Base-by-base conservation (phyloP, 306 rosid genomes). In the Lupinus albus region DNA sequence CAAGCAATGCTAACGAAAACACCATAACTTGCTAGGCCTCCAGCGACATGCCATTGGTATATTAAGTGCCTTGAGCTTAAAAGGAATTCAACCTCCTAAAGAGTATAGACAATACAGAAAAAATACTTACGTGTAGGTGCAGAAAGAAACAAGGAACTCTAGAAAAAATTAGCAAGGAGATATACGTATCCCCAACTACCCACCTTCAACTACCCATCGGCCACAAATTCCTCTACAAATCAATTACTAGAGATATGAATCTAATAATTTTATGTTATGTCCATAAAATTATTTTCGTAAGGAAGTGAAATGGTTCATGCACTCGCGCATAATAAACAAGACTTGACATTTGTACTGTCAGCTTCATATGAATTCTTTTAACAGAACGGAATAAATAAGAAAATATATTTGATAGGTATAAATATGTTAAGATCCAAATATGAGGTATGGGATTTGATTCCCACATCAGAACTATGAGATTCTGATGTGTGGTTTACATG, bases 71-170 rank as follows among this genome's bases (percentile, higher is more conserved):
- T 4, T 59, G 11, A 47, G 5, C 49, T 17, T 47, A 18, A 60
- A 14, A 18, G 59, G 58, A 39, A 17, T 3, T 16, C 36, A 59
- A 48, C 10, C 4, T 18, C 47, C 39, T 58, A 3, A 11, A 46
- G 48, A 70, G 11, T n/a, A 30, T 57, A 46, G 67, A 71, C 15
- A 59, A 49, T 32, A 15, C 16, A 18, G 55, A 28, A 17, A 47
- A 53, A 45, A 9, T 7, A 55, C 46, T 28, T 38, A 28, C 56
- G 30, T 46, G 38, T 18, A 33, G 7, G 49, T 7, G 46, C 36
- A 70, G 18, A 70, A 70, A 55, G n/a, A n/a, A n/a, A n/a, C 28
- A 56, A 45, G 47, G 50, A 63, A 30, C 6, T 57, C 13, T 11
- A 45, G 49, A 6, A 57, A 57, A 59, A 33, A 30, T 7, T 28